These are phyloP conservation scores for Cryptococcus amylolentus DNA, from an alignment of 1,284 basidiomycete species.

Conservation along the genomic window DNA sequence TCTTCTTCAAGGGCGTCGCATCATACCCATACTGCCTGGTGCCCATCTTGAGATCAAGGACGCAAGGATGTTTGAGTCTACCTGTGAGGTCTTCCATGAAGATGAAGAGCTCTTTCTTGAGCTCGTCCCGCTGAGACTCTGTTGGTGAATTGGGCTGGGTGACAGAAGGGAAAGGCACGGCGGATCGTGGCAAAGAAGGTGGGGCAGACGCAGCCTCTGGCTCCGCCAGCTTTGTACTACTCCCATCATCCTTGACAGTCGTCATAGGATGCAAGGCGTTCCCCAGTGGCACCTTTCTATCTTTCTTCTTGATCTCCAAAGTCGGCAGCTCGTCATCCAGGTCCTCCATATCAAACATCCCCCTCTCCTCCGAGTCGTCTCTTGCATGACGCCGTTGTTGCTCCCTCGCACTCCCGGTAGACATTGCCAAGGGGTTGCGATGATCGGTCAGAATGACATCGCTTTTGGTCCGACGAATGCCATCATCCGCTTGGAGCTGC, in stretches of 20 bases:
- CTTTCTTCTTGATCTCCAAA: constrained; percentile 16
- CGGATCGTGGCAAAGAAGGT: too few species aligned
- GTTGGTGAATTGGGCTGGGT: not conserved
- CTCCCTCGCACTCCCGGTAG: not conserved
- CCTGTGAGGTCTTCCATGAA: constrained; percentile 99
- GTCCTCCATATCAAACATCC: constrained; percentile 53
- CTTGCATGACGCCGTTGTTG: constrained; percentile 12
- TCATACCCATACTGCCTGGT: constrained; percentile 97
- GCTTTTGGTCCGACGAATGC: constrained; percentile 19
- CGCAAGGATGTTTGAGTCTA: constrained; percentile 86
- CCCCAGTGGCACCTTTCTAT: constrained; percentile 2
- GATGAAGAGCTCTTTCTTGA: constrained; percentile 94
- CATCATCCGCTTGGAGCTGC: constrained; percentile 30
- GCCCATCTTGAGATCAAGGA: constrained; percentile 98
- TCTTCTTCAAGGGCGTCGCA: constrained; percentile 87
- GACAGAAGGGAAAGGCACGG: not conserved
- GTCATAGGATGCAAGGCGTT: constrained; percentile 16
- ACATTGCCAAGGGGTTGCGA: not conserved
- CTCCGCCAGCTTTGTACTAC: not conserved
- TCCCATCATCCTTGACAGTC: not conserved
- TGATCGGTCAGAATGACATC: constrained; percentile 23
- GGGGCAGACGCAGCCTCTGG: too few species aligned
- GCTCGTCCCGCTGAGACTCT: constrained; percentile 39
- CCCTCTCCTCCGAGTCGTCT: constrained; percentile 39
- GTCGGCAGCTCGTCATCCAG: constrained; percentile 34